A percentile compares a stretch with the other conserved stretches of the same genome.
These are phyloP conservation scores for Flaveria sonorensis DNA, from an alignment of 129 eudicot genomes.

Conservation along the genomic window DNA sequence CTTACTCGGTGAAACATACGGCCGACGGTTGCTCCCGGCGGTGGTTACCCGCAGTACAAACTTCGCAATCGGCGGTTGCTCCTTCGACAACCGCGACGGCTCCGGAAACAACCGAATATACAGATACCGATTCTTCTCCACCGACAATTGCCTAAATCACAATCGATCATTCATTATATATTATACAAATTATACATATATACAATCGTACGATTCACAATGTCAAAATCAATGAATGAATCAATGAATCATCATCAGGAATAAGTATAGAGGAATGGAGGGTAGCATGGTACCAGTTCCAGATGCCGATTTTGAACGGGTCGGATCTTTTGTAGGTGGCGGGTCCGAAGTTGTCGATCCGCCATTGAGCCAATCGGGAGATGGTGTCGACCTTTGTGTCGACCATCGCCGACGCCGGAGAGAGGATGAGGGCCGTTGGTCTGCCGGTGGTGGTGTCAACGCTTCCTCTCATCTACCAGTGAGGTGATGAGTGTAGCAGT, in stretches of 20 bases:
- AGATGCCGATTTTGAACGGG: conserved; percentile 77
- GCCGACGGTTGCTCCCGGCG: conserved; percentile 53
- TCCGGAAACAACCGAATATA: conserved; percentile 77
- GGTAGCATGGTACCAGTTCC: conserved; percentile 64
- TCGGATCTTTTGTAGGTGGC: conserved; percentile 76
- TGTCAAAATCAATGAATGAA: no score
- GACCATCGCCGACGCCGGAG: conserved; percentile 38
- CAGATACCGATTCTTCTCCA: conserved; percentile 74
- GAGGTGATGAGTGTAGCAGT: no score
- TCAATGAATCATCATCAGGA: not conserved
- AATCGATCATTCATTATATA: not conserved
- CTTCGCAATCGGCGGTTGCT: conserved; percentile 85
- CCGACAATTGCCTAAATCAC: conserved; percentile 61
- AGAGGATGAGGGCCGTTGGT: not conserved
- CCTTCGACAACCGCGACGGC: conserved; percentile 59
- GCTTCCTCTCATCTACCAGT: not conserved
- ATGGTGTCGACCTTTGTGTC: conserved; percentile 90
- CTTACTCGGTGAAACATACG: conserved; percentile 68
- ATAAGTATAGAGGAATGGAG: not conserved
- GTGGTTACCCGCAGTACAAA: conserved; percentile 63
- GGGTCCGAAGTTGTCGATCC: conserved; percentile 78
- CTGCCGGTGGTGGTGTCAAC: conserved; percentile 1
- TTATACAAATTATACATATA: not conserved
- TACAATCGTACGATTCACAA: not conserved
- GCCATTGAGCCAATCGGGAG: conserved; percentile 89